Evolutionary conservation across 257 asterid species (phyloP), one percentile per base, ranked within the genome.

Genomic region (Jasminum sambac): DNA sequence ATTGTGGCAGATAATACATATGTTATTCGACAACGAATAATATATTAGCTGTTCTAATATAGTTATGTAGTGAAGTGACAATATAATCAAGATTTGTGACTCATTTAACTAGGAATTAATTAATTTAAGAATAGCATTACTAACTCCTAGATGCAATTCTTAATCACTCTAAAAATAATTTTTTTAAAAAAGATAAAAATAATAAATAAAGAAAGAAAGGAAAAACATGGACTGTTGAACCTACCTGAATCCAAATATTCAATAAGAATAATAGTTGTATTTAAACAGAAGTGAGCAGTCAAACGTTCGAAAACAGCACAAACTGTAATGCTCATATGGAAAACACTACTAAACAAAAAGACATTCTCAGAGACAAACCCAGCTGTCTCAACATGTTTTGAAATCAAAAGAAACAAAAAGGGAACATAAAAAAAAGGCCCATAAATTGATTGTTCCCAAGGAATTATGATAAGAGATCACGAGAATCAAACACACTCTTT

Each of bases 271-370:
- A 37, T 38, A 39, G 19, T 1, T 64, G 26, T 17, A 2, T 63
- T 63, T 2, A 66, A 34, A 58, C 12, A 2, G 23, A 23, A 30
- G 36, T 30, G 6, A 16, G 24, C 46, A 19, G 71, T 63, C 69
- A 79, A 74, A 67, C 52, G 60, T 62, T 16, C 71, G 68, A 67
- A 67, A 59, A 78, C 66, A 72, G 55, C 66, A 77, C 76, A 63
- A 63, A 64, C 72, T 77, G 74, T 72, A 82, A 83, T 69, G 77
- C 65, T 72, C 62, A 65, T 70, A 85, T 82, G 77, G 78, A 84
- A 80, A 78, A 82, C 73, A 74, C 75, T 64, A 74, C 75, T 64
- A 75, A 82, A 83, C 72, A 72, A 78, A 24, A 67, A 24, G 71
- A 61, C 59, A 77, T 82, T 68, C 73, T 44, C 72, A 71, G 74